A percentile compares a stretch with the other conserved stretches of the same genome.
Conservation (phyloP, 2,329 filamentous ascomycete species). For the Biscogniauxia sp. region DNA sequence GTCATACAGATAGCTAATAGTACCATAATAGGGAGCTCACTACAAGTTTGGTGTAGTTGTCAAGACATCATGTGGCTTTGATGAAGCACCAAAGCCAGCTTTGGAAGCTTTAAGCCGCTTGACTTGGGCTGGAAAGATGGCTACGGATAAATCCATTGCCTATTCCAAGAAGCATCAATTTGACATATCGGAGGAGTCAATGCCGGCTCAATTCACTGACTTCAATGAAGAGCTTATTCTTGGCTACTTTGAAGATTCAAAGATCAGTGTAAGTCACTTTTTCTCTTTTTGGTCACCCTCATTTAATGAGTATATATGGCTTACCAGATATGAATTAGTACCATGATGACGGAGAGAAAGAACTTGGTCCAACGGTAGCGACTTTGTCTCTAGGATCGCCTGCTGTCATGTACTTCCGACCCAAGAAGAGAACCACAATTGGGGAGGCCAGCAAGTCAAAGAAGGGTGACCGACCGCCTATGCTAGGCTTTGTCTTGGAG, state of each 20-base stretch:
- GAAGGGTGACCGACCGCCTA: conserved; percentile 15
- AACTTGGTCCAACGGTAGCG: conserved; percentile 61
- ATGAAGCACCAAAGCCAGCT: conserved; percentile 46
- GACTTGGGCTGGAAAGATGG: conserved; percentile 51
- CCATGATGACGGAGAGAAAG: conserved; percentile 65
- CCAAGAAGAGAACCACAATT: conserved; percentile 42
- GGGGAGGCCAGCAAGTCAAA: conserved; percentile 28
- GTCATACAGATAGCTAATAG: conserved; percentile 24
- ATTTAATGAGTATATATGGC: not conserved
- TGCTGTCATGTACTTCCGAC: conserved; percentile 56
- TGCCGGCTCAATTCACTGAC: conserved; percentile 32
- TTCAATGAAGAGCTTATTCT: conserved; percentile 66
- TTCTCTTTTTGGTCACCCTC: not conserved
- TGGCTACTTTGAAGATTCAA: conserved; percentile 59
- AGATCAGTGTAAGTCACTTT: conserved; percentile 48
- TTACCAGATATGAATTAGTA: conserved; percentile 38
- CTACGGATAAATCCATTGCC: conserved; percentile 33
- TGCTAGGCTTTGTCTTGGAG: conserved; percentile 44
- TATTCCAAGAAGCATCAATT: conserved; percentile 9
- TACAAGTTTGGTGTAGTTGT: conserved; percentile 65
- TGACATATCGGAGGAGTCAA: conserved; percentile 10
- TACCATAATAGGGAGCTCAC: conserved; percentile 49
- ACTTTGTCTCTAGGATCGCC: conserved; percentile 59
- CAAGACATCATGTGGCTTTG: conserved; percentile 45
- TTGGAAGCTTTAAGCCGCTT: conserved; percentile 50